A percentile compares a stretch with the other conserved stretches of the same genome.
These are phyloP conservation scores for Podospora fimiseda DNA, from an alignment of 495 filamentous ascomycete genomes.

Conservation along the genomic window DNA sequence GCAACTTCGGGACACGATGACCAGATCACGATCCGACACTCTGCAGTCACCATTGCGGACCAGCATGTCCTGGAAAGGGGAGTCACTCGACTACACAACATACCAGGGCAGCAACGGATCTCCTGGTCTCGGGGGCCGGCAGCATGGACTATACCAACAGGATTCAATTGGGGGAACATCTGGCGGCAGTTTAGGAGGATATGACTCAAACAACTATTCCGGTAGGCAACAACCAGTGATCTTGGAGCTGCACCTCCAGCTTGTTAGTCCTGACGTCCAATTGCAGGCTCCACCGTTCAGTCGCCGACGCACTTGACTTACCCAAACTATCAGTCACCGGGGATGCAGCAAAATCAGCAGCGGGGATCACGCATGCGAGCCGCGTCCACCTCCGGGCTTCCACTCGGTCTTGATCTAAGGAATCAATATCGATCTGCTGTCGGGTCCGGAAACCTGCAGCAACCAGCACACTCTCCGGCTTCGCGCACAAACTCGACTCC, in stretches of 20 bases:
- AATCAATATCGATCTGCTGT: slow-evolving; percentile 44
- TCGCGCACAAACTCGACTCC: slow-evolving; percentile 32
- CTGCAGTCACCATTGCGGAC: slow-evolving; percentile 53
- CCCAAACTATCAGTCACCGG: slow-evolving; percentile 31
- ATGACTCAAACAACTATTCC: slow-evolving; percentile 47
- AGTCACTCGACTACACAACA: slow-evolving; percentile 49
- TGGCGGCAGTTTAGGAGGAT: slow-evolving; percentile 29
- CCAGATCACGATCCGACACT: slow-evolving; percentile 52
- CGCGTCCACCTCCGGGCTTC: slow-evolving; percentile 38
- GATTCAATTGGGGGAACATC: slow-evolving; percentile 22
- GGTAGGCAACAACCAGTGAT: slow-evolving; percentile 31
- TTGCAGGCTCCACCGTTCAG: slow-evolving; percentile 39
- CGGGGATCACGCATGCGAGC: slow-evolving; percentile 40
- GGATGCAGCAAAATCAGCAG: slow-evolving; percentile 38
- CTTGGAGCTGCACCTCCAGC: background rate
- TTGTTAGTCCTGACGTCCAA: background rate
- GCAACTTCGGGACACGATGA: slow-evolving; percentile 53
- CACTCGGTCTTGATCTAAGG: slow-evolving; percentile 40
- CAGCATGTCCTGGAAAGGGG: slow-evolving; percentile 57
- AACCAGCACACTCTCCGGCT: slow-evolving; percentile 32
- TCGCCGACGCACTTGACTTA: slow-evolving; percentile 44
- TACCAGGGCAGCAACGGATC: slow-evolving; percentile 38
- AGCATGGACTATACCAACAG: slow-evolving; percentile 31
- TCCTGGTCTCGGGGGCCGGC: slow-evolving; percentile 39
- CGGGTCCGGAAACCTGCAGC: slow-evolving; percentile 33